Base-by-base conservation (phyloP, 1,139 yeast genomes). In the Hansenula anomala region DNA sequence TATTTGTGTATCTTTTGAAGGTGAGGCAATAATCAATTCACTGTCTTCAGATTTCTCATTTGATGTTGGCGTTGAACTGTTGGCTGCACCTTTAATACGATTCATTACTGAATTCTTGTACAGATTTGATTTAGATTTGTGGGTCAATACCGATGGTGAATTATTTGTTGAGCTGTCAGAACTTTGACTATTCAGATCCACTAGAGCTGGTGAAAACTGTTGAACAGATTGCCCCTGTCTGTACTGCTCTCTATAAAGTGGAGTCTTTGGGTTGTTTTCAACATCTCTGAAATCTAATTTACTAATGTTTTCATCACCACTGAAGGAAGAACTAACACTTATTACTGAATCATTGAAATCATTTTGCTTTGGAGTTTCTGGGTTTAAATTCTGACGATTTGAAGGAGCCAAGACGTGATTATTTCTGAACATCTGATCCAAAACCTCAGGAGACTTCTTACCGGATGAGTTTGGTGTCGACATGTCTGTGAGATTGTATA, bases 241-340 rank as follows among this genome's bases (percentile, higher is more conserved):
- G 29, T 26, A 45, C 34, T 47, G 45, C 11, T 39, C 40, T 33
- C 56, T 44, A 17, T 37, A 34, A 9, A 30, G 22, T 2, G 58
- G 56, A 1, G 58, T 51, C 28, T 48, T 44, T 15, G 56, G 56
- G 28, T 52, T 44, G 28, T 47, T 45, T 6, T 38, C 47, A 15
- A 50, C 44, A 8, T 47, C 42, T 1, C 36, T 13, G 23, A 40
- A 43, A 7, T 49, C 43, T 4, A 52, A 31, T 3, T 48, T 48
- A 8, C 54, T 45, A 8, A 51, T 16, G 13, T 43, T 33, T 5
- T 28, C 41, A 12, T 14, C 34, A 14, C 19, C 34, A 14, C 19
- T 18, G 25, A 40, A 36, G 5, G 45, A 32, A 3, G 44, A 36
- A 17, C 37, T 41, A 8, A 32, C 8, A 1, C 41, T 42, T 11